A percentile compares a stretch with the other conserved stretches of the same genome.
phyloP scores from a whole-genome alignment of 2,329 filamentous ascomycete species.

The Ophiostoma novo-ulmi region DNA sequence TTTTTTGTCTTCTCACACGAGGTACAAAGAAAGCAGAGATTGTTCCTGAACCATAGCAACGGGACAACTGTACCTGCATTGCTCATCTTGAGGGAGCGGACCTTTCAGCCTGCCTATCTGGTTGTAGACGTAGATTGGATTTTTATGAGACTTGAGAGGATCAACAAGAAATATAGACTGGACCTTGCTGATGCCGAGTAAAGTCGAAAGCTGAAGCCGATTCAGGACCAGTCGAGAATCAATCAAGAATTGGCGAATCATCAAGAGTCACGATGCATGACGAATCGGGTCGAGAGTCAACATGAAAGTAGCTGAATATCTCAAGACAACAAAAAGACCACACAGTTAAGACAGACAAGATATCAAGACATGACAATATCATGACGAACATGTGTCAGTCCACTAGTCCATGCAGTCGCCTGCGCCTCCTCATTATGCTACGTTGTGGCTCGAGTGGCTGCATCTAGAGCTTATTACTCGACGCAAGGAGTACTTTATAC shows the following conservation, averaged over 20 bases:
- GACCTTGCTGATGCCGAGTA: no score
- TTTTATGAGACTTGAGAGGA: not conserved
- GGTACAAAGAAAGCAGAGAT: not conserved
- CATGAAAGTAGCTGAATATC: not conserved
- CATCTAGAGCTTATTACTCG: conserved; percentile 2
- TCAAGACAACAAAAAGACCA: not conserved
- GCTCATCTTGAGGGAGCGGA: not conserved
- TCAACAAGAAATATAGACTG: not conserved
- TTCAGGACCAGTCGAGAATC: not conserved
- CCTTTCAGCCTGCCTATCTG: not conserved
- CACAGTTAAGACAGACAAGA: not conserved
- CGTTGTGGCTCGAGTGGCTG: not conserved
- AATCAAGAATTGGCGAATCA: not conserved
- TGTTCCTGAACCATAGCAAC: not conserved
- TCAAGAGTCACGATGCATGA: not conserved
- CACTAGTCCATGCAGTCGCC: not conserved
- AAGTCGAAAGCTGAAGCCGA: not conserved
- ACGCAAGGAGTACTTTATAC: conserved; percentile 5
- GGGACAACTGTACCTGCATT: not conserved
- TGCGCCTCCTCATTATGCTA: not conserved
- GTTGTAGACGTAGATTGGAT: not conserved
- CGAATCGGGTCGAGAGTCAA: not conserved
- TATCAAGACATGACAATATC: conserved; percentile 8
- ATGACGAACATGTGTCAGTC: conserved; percentile 8
- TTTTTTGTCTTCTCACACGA: conserved; percentile 3